Evolutionary conservation across 2,329 filamentous ascomycete genomes (phyloP), one percentile per base, ranked within the genome.

Genomic region (Shiraia bambusicola): DNA sequence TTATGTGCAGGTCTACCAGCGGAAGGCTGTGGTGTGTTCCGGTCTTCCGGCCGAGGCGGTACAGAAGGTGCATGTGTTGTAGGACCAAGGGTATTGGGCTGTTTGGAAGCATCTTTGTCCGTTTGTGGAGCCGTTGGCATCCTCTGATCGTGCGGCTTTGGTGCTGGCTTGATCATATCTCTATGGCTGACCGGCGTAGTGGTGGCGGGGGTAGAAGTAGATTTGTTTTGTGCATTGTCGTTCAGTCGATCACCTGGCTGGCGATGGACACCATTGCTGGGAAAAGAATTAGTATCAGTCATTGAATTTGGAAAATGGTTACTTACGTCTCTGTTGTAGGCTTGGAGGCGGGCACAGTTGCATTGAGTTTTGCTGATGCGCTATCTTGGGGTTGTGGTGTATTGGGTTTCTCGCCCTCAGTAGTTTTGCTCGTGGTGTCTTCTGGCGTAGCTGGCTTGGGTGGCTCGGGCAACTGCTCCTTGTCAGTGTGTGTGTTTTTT

Each of bases 321-420:
- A 59, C 59, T 59, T 58, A 66, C 59, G 55, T 49, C 22, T 61
- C 50, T 12, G 52, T 40, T 28, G 35, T 69, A 4, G 84, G 81
- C 57, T 81, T 84, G 65, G 88, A 88, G 25, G 86, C 80, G 9
- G 76, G 63, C 8, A 84, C 86, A 12, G 74, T 78, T 12, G 84
- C 75, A 50, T 67, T 72, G 25, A 79, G 64, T 37, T 74, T 67
- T 6, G 67, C 61, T 28, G 67, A 69, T 22, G 69, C 59, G 12
- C 35, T 31, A 8, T 62, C 59, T 2, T 72, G 66, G 19, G 74
- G 70, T 66, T 79, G 69, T 28, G 66, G 61, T 4, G 61, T 68
- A 24, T 62, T 74, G 45, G 74, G 67, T 37, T 54, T 47, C 14
- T 56, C 59, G 26, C 59, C 19, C 33, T 56, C 60, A 28, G 56